These are phyloP conservation scores for Scutellaria baicalensis DNA, from an alignment of 257 asterid species.

Conservation along the genomic window DNA sequence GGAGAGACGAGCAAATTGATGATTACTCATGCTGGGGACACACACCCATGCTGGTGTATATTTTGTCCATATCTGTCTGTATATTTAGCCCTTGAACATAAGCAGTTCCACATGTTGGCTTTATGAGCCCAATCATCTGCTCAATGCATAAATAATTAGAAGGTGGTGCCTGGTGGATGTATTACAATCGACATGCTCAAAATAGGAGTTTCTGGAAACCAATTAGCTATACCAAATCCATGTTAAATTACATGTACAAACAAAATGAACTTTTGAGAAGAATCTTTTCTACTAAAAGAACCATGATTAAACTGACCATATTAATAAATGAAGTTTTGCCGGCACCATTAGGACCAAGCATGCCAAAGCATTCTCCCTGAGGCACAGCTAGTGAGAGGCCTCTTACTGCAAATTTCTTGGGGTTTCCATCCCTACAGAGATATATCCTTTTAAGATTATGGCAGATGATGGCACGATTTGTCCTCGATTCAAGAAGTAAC, in stretches of 20 bases:
- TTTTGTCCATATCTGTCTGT: conserved; percentile 63
- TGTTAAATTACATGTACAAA: not conserved
- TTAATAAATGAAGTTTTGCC: conserved; percentile 94
- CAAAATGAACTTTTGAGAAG: not conserved
- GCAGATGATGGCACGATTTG: conserved; percentile 59
- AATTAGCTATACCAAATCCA: not conserved
- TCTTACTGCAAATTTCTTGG: conserved; percentile 83
- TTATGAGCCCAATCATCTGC: conserved; percentile 95
- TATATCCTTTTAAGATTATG: conserved; percentile 73
- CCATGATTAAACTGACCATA: conserved; percentile 54
- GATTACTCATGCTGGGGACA: conserved; percentile 98
- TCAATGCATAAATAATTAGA: conserved; percentile 3
- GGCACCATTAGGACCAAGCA: conserved; percentile 99
- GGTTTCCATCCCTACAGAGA: conserved; percentile 92
- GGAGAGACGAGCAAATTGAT: not conserved
- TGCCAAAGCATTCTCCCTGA: conserved; percentile 94
- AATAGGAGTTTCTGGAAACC: not conserved
- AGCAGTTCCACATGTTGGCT: conserved; percentile 86
- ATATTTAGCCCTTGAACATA: conserved; percentile 80
- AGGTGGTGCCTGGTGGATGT: not conserved
- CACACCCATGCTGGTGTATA: conserved; percentile 98
- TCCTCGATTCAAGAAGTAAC: conserved; percentile 51
- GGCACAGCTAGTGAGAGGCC: conserved; percentile 88
- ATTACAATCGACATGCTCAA: not conserved
- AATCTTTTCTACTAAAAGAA: not conserved